phyloP scores from a whole-genome alignment of 495 filamentous ascomycete genomes.

The Tuber calosporum region DNA sequence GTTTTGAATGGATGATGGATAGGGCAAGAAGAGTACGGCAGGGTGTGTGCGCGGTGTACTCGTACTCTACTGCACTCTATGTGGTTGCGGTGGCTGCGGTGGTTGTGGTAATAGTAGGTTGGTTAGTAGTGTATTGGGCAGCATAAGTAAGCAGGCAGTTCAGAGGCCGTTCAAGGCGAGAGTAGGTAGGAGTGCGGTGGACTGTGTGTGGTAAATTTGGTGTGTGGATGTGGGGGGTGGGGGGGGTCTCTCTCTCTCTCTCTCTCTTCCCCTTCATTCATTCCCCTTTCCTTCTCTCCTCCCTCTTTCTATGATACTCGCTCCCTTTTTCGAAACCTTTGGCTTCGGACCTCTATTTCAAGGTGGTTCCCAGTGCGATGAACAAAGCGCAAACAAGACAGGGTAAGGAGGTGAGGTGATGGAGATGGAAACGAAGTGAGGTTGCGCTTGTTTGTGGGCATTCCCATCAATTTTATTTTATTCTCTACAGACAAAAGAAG shows the following conservation, averaged over 20 bases:
- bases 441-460: background rate
- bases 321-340: constrained; percentile 5
- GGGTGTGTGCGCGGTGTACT: background rate
- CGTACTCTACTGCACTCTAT: background rate
- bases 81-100: background rate
- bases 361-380: background rate
- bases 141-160: constrained; percentile 5
- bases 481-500: background rate
- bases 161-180: constrained; percentile 18
- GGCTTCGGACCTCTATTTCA: constrained; percentile 19
- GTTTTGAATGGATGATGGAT: background rate
- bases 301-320: constrained; percentile 1
- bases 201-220: constrained; percentile 4
- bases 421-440: background rate
- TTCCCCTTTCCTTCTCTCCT: constrained; percentile 20
- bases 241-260: background rate
- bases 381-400: background rate
- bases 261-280: constrained; percentile 3
- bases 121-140: constrained; percentile 5
- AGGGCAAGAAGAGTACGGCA: background rate
- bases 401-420: background rate
- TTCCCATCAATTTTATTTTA: background rate
- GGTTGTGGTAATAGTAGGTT: background rate
- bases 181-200: constrained; percentile 3
- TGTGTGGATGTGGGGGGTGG: constrained; percentile 9